Base-by-base conservation (phyloP, 768 basidiomycete genomes). In the Cubamyces sp. region DNA sequence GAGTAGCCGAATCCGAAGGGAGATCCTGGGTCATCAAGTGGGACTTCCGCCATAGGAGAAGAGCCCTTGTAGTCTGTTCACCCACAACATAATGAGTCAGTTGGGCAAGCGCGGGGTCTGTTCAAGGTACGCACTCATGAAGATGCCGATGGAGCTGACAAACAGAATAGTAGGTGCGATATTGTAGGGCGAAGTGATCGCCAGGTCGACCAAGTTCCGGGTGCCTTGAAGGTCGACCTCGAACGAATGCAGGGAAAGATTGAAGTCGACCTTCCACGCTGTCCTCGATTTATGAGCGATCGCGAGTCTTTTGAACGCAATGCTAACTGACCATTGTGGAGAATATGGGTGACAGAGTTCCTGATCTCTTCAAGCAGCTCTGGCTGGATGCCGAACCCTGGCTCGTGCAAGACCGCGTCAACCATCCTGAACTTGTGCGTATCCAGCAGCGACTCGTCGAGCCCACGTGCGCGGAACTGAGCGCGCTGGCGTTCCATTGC, bases 181-280 rank as follows among this genome's bases (percentile, higher is more conserved):
- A 18, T 50, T 52, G 54, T 48, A 55, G 1, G 57, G 65, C 16
- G 68, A 66, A 3, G 52, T 46, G 4, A 68, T 50, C 0, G 65
- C 56, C 11, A 68, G 57, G 30, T 68, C 63, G 34, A 68, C 50
- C 6, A 66, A 42, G 41, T 64, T 59, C 16, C 65, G 60, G 3
- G 59, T 34, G 6, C 63, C 75, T 73, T 18, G 68, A 64, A 57
- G 79, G 43, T 76, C 72, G 0, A 71, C 60, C 47, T 79, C 77
- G 62, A 76, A 80, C 2, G 79, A 79, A 0, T 61, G 34, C 1
- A 81, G 64, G 0, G 75, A 69, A 1, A 76, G 57, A 48, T 82
- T 81, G 64, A 81, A 81, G 54, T 82, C 72, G 6, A 82, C 68
- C 19, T 72, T 62, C 80, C 78, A 81, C 0, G 76, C 79, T 69